Evolutionary conservation across 148 eudicot genomes (phyloP), one percentile per base, ranked within the genome.

Genomic region (Spergularia bocconei): DNA sequence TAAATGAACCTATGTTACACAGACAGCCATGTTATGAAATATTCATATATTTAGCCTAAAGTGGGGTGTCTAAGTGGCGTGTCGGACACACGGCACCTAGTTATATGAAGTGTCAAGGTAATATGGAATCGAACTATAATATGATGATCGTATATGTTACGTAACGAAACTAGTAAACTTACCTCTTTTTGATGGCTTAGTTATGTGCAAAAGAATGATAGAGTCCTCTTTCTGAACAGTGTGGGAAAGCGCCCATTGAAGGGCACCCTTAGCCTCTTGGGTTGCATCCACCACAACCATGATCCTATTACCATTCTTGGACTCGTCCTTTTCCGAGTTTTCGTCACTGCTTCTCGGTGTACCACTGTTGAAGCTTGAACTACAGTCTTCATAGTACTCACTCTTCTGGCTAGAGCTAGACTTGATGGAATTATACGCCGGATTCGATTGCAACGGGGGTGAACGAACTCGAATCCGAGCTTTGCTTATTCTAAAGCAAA

Each of bases 221-320:
- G 87, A 86, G 50, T 89, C 97, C 69, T 81, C 89, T 33, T 73
- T 75, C 57, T 87, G 93, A 71, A 88, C 87, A 75, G 92, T 78
- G 63, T 91, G 93, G 63, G 91, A 83, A 10, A 91, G 88, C 11
- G 91, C 89, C 93, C 97, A 89, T 51, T 86, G 86, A 13, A 91
- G 87, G 29, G 91, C 93, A 56, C 84, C 89, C 59, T 84, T 89
- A 19, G 91, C 83, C 78, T 91, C 78, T 4, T 52, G 73, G 63
- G 76, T 87, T 5, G 83, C 82, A 71, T 89, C 97, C 25, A 89
- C 83, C 70, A 91, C 92, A 23, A 91, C 86, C 90, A 91, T 86
- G 48, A 89, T 90, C 80, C 85, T 84, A 63, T 90, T 90, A 8
- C 90, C 89, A 29, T 78, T 58, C 57, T 65, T 80, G 9, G 67